Percentiles rank a stretch among this genome's conserved stretches.
These are phyloP conservation scores for Ceratorhiza oryzae-sativae DNA, from an alignment of 1,284 basidiomycete species.

Conservation along the genomic window DNA sequence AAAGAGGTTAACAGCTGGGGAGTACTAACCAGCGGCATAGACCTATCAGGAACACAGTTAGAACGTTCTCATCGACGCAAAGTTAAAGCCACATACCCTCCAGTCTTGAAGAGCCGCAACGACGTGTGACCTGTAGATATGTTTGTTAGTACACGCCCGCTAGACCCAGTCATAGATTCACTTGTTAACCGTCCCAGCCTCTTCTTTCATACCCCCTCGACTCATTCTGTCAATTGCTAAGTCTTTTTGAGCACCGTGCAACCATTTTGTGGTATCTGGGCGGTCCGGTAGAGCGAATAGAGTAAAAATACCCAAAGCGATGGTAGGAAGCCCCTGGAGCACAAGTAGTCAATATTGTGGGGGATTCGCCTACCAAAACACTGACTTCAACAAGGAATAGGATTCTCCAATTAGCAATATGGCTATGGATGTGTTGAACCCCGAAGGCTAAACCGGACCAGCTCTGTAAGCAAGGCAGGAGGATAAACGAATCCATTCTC, in stretches of 20 bases:
- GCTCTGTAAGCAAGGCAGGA: background rate
- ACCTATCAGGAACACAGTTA: background rate
- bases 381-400: conserved; percentile 78
- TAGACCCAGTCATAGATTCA: conserved; percentile 51
- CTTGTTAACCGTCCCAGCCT: conserved; percentile 70
- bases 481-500: background rate
- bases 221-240: conserved; percentile 79
- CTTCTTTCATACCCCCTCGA: conserved; percentile 68
- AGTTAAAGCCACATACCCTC: conserved; percentile 57
- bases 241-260: conserved; percentile 74
- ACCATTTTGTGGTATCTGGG: conserved; percentile 75
- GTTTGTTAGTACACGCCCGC: background rate
- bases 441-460: conserved; percentile 44
- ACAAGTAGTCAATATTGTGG: background rate
- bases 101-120: conserved; percentile 72
- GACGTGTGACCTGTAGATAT: conserved; percentile 60
- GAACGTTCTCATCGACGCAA: conserved; percentile 17
- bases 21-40: background rate
- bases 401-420: conserved; percentile 66
- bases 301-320: conserved; percentile 71
- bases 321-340: conserved; percentile 65
- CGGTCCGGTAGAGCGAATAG: conserved; percentile 74
- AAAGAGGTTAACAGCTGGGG: conserved; percentile 57
- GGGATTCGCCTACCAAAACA: conserved; percentile 40
- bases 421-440: conserved; percentile 31